Evolutionary conservation across 768 basidiomycete species (phyloP).

Genomic region (Tulasnella sp.): DNA sequence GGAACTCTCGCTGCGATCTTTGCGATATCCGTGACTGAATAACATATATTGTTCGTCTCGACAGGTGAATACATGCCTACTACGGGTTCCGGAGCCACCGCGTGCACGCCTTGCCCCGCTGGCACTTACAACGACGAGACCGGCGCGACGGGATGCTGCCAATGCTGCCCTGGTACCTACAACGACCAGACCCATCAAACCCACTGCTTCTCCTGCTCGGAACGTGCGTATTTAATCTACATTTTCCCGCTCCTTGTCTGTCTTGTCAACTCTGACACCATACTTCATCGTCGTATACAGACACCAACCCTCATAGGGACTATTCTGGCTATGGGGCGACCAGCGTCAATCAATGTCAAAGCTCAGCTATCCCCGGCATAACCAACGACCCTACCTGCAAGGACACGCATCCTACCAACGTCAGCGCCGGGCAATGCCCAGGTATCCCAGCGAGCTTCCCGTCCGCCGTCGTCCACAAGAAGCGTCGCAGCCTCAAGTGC

Average conservation of each 20-base stretch:
- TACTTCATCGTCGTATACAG: background rate
- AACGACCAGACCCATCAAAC: slow-evolving; percentile 7
- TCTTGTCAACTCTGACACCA: background rate
- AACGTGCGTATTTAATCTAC: background rate
- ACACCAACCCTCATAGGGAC: background rate
- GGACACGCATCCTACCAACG: background rate
- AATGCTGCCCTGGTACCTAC: slow-evolving; percentile 5
- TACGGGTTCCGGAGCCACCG: background rate
- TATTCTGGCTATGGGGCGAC: background rate
- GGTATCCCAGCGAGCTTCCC: background rate
- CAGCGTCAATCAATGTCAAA: background rate
- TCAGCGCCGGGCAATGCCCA: background rate
- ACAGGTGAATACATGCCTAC: background rate
- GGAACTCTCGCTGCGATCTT: background rate
- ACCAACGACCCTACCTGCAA: background rate
- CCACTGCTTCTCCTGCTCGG: background rate
- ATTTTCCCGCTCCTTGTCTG: background rate
- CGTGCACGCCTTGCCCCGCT: background rate
- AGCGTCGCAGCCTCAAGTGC: background rate
- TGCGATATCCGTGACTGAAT: background rate
- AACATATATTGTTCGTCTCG: background rate
- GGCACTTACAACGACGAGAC: slow-evolving; percentile 6
- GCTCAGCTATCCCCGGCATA: background rate
- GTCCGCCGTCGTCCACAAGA: background rate
- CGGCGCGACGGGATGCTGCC: background rate